phyloP scores from a whole-genome alignment of 345 rosid species.

The Bruguiera gymnorhiza region DNA sequence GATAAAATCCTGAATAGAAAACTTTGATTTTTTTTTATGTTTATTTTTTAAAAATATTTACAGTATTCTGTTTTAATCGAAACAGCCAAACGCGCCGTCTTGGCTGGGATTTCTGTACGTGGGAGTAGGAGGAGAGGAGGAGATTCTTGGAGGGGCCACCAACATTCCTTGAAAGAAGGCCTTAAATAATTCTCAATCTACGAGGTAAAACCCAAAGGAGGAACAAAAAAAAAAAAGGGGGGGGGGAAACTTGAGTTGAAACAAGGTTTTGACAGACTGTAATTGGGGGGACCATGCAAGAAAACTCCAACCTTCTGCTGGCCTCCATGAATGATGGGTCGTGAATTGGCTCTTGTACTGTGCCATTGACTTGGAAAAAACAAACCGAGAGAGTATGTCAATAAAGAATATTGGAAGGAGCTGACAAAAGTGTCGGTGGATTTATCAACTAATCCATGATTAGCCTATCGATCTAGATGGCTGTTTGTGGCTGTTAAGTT shows the following conservation, averaged over 20 bases:
- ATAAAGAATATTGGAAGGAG: conserved; percentile 27
- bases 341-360: conserved; percentile 23
- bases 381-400: background rate
- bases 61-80: background rate
- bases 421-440: conserved; percentile 33
- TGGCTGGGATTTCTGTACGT: conserved; percentile 16
- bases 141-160: conserved; percentile 28
- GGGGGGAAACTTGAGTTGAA: conserved; percentile 11
- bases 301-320: conserved; percentile 39
- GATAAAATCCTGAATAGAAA: too few species aligned
- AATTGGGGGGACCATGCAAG: conserved; percentile 40
- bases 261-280: conserved; percentile 51
- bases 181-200: conserved; percentile 21
- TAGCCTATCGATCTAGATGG: conserved; percentile 38
- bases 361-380: background rate
- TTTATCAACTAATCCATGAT: conserved; percentile 39
- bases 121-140: conserved; percentile 29
- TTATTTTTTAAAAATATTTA: background rate
- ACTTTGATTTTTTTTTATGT: too few species aligned
- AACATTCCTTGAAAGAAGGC: conserved; percentile 39
- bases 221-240: background rate
- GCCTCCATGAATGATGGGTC: conserved; percentile 22
- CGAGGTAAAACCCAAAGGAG: conserved; percentile 20
- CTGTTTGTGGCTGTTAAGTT: conserved; percentile 30
- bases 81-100: background rate